Conservation (phyloP, 768 basidiomycete genomes). For the Mycena venus region DNA sequence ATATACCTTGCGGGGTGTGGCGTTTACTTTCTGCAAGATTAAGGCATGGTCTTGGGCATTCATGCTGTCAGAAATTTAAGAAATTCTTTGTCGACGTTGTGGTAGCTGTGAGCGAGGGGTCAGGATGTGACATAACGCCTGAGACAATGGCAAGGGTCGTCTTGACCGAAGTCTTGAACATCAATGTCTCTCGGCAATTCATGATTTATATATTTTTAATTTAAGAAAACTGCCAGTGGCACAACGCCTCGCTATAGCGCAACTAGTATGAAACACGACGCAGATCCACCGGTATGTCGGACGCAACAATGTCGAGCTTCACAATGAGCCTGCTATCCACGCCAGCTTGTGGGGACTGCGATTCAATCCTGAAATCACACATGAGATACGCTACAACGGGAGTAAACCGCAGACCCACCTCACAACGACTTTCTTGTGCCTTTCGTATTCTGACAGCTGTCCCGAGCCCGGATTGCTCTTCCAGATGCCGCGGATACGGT, state of each 20-base stretch:
- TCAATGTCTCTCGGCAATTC: too few relatives aligned
- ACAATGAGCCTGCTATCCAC: slow-evolving; percentile 65
- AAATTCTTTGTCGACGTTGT: too few relatives aligned
- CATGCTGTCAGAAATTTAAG: too few relatives aligned
- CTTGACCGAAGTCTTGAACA: too few relatives aligned
- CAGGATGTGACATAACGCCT: too few relatives aligned
- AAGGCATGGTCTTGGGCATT: neutral
- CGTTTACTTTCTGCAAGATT: neutral
- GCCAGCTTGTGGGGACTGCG: slow-evolving; percentile 48
- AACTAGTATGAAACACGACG: neutral
- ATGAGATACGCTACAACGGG: neutral
- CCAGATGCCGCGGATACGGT: slow-evolving; percentile 64
- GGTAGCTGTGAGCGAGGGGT: too few relatives aligned
- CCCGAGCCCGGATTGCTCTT: slow-evolving; percentile 50
- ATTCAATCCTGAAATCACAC: slow-evolving; percentile 54
- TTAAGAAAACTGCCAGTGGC: too few relatives aligned
- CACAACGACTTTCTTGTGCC: slow-evolving; percentile 66
- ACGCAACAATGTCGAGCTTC: slow-evolving; percentile 61
- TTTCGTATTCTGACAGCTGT: slow-evolving; percentile 53
- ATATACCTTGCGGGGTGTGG: neutral
- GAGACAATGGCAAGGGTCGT: too few relatives aligned
- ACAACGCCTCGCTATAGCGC: too few relatives aligned
- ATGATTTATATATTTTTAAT: too few relatives aligned
- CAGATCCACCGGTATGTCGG: slow-evolving; percentile 51
- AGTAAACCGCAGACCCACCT: slow-evolving; percentile 50